A percentile compares a stretch with the other conserved stretches of the same genome.
Conservation (phyloP, 495 filamentous ascomycete species). For the Annulohypoxylon nitens region DNA sequence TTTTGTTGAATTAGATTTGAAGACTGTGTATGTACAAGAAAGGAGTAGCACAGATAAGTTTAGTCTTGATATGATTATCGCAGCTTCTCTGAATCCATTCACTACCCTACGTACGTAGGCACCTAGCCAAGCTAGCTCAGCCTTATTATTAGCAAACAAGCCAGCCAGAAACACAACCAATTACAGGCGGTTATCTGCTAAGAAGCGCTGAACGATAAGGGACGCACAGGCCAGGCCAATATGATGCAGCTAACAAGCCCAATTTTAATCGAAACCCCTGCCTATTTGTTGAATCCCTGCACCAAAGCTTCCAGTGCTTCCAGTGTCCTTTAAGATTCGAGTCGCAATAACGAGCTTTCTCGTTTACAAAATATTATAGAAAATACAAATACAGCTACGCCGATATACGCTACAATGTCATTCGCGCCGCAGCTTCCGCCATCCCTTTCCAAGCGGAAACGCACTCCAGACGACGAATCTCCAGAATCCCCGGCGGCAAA, state of each 20-base stretch:
- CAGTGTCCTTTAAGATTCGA: not conserved
- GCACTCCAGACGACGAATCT: constrained; percentile 60
- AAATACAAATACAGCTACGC: not conserved
- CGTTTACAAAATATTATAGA: not conserved
- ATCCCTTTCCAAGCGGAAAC: constrained; percentile 66
- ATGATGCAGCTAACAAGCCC: not conserved
- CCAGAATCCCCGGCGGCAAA: constrained; percentile 56
- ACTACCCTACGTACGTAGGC: constrained; percentile 29
- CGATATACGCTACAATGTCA: constrained; percentile 52
- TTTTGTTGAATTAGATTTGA: constrained; percentile 2
- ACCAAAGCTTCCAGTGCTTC: not conserved
- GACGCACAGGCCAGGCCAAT: constrained; percentile 35
- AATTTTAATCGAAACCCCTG: constrained; percentile 11
- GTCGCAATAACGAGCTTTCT: not conserved
- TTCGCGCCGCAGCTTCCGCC: constrained; percentile 65
- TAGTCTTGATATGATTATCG: constrained; percentile 28
- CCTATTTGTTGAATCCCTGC: constrained; percentile 23
- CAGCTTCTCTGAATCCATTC: constrained; percentile 35
- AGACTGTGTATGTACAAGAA: not conserved
- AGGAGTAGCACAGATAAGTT: constrained; percentile 17
- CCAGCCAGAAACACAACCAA: constrained; percentile 20
- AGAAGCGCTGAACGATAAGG: constrained; percentile 23
- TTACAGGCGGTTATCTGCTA: constrained; percentile 10
- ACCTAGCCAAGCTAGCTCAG: constrained; percentile 34
- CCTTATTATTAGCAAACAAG: constrained; percentile 41